These are phyloP conservation scores for Plasmodium knowlesi DNA, from an alignment of 169 alveolate species.

Conservation along the genomic window DNA sequence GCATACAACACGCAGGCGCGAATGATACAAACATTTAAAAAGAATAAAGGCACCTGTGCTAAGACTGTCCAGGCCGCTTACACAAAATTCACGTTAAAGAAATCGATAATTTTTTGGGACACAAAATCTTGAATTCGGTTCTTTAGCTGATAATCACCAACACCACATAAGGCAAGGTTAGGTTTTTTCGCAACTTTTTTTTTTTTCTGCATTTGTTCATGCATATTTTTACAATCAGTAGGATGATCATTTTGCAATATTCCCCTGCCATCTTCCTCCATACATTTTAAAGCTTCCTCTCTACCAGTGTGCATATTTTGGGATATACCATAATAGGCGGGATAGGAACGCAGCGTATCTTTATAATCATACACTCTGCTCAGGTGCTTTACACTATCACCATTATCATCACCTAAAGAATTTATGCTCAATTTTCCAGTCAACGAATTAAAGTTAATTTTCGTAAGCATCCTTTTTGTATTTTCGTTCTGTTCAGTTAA, in stretches of 20 bases:
- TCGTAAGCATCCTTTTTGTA: slow-evolving; percentile 36
- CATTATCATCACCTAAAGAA: slow-evolving; percentile 1
- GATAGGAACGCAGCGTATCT: slow-evolving; percentile 21
- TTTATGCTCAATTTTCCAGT: slow-evolving; percentile 63
- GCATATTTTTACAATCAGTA: background rate
- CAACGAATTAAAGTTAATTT: slow-evolving; percentile 35
- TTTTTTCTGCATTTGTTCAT: slow-evolving; percentile 20
- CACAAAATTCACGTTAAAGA: slow-evolving; percentile 3
- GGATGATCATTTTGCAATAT: background rate
- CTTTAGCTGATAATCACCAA: slow-evolving; percentile 41
- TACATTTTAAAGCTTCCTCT: background rate
- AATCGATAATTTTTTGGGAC: slow-evolving; percentile 35
- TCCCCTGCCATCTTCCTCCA: background rate
- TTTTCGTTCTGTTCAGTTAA: slow-evolving; percentile 43
- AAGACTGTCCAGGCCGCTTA: background rate
- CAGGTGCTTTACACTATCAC: background rate
- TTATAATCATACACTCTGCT: slow-evolving; percentile 22
- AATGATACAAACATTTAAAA: background rate
- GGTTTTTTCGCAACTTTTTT: slow-evolving; percentile 22
- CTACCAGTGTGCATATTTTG: background rate
- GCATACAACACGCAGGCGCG: background rate
- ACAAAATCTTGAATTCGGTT: slow-evolving; percentile 20
- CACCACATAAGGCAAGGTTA: slow-evolving; percentile 56
- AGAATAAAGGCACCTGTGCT: background rate
- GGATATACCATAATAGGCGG: slow-evolving; percentile 13